These are phyloP conservation scores for Aschersonia sp. DNA, from an alignment of 2,329 filamentous ascomycete species.

Conservation along the genomic window DNA sequence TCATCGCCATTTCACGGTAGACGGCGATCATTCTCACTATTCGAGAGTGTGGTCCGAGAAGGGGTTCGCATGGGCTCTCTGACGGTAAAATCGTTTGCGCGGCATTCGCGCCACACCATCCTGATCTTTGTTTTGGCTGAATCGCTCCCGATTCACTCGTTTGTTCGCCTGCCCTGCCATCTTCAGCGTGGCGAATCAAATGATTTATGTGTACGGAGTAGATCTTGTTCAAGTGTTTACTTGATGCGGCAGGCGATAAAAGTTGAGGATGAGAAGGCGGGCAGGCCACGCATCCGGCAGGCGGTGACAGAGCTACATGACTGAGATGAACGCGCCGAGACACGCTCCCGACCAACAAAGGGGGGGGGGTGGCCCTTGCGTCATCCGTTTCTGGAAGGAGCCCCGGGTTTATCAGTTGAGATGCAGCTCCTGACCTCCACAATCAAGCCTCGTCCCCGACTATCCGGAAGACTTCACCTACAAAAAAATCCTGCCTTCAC, in stretches of 20 bases:
- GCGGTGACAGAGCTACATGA: slow-evolving; percentile 3
- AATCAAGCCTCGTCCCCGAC: background rate
- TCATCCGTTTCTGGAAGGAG: background rate
- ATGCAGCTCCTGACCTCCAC: background rate
- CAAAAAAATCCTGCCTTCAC: no score
- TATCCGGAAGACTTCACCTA: no score
- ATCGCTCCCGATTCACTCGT: slow-evolving; percentile 51
- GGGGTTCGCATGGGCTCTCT: slow-evolving; percentile 92
- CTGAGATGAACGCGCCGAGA: no score
- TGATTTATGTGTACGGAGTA: no score
- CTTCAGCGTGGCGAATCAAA: background rate
- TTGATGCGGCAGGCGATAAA: no score
- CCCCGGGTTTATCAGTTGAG: background rate
- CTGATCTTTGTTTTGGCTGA: slow-evolving; percentile 39
- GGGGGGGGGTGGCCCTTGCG: background rate
- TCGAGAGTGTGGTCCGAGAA: slow-evolving; percentile 86
- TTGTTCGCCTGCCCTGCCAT: slow-evolving; percentile 31
- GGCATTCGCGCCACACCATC: slow-evolving; percentile 51
- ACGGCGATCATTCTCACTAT: slow-evolving; percentile 45
- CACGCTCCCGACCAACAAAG: no score
- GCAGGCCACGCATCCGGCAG: slow-evolving; percentile 4
- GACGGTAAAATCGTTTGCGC: slow-evolving; percentile 91
- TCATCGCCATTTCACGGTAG: background rate
- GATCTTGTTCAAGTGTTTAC: no score
- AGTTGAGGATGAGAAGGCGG: background rate